Base-by-base conservation (phyloP, 108 stramenopile genomes). In the Seminavis robusta region DNA sequence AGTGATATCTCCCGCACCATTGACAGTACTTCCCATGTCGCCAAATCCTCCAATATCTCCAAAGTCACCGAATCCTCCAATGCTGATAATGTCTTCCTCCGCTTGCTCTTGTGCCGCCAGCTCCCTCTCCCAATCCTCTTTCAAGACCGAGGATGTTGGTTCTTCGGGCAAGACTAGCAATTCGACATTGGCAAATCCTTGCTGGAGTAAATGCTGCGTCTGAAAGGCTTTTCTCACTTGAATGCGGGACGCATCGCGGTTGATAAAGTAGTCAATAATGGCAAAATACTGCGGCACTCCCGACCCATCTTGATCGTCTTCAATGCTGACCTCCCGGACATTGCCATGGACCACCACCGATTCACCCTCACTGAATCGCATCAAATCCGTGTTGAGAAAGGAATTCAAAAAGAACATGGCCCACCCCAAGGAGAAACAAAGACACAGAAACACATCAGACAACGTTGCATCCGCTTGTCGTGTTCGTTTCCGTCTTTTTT, bases 101-200 rank as follows among this genome's bases (percentile, higher is more conserved):
- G 54, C 30, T 29, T 63, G 40, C 38, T 71, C 54, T 33, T 54
- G 31, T 53, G 61, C 59, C n/a, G 57, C 23, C 52, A 52, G 21
- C 16, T 70, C 51, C 4, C 51, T 33, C 1, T 74, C 19, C 33
- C 53, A 69, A 29, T 80, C 73, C 10, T 71, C 67, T 48, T 52
- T 46, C 16, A 80, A 44, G 10, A 76, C 48, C 6, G 59, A 50
- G 9, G 55, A 61, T 6, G 71, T 72, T 1, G 80, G 80, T 49
- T 81, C 74, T 16, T 73, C 53, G 17, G 31, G 37, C 47, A 81
- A 47, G 8, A 71, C 69, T 43, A 81, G 37, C 31, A 81, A 34
- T 24, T 71, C 53, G 2, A 81, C 74, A 52, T 81, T 81, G 44
- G 67, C 67, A 66, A 81, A 81, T 13, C 80, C 80, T 47, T 73